These are phyloP conservation scores for Rhizopus arrhizus DNA, from an alignment of 371 early-diverging fungal genomes.

Conservation along the genomic window DNA sequence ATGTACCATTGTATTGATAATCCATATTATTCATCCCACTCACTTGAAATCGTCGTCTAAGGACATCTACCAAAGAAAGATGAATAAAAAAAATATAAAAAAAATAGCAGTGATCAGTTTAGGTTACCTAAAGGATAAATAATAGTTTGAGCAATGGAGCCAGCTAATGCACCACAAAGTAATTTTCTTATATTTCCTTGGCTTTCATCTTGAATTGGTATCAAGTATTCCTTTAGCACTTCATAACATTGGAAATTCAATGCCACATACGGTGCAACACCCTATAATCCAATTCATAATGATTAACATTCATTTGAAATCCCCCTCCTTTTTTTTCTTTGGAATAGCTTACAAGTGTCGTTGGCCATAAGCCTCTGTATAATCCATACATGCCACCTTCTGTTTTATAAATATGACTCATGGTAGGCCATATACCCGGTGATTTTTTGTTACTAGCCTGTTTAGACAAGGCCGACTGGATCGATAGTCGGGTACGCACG, in stretches of 20 bases:
- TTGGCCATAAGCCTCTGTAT: constrained; percentile 83
- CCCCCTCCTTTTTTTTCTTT: not conserved
- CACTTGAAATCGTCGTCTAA: constrained; percentile 86
- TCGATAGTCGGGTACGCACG: constrained; percentile 81
- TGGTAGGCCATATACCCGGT: constrained; percentile 73
- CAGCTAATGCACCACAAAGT: constrained; percentile 87
- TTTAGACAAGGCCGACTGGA: constrained; percentile 63
- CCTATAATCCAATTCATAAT: constrained; percentile 37
- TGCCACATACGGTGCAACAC: constrained; percentile 86
- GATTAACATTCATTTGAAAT: not conserved
- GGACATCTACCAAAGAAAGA: constrained; percentile 56
- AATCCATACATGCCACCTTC: constrained; percentile 86
- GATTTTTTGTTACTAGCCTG: constrained; percentile 38
- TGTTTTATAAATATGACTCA: constrained; percentile 65
- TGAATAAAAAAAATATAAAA: not conserved
- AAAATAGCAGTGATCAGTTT: not conserved
- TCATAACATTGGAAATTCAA: constrained; percentile 87
- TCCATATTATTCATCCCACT: constrained; percentile 74
- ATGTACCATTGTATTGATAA: constrained; percentile 76
- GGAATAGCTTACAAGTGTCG: constrained; percentile 63
- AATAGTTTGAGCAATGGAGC: constrained; percentile 86
- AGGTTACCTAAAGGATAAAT: constrained; percentile 80
- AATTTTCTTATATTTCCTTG: constrained; percentile 71
- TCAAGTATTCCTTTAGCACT: constrained; percentile 69
- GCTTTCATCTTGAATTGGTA: constrained; percentile 63